Evolutionary conservation across 2,329 filamentous ascomycete genomes (phyloP).

Genomic region (Pestalotiopsis fici): DNA sequence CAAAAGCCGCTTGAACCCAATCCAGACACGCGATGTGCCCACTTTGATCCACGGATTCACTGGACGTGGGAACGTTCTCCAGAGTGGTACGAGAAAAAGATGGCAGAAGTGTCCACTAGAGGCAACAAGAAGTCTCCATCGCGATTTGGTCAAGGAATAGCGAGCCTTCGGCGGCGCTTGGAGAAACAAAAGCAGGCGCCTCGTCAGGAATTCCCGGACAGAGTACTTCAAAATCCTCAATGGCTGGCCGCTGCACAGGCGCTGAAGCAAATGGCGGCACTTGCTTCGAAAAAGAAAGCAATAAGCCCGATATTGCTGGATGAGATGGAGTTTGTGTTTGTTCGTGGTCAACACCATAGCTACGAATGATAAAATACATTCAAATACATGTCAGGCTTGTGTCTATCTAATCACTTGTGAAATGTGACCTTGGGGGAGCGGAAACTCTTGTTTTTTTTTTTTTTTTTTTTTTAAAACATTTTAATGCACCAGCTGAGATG

Average conservation of each 20-base stretch:
- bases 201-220: constrained; percentile 40
- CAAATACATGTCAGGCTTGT: too few relatives aligned
- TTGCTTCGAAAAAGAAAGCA: not conserved
- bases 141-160: constrained; percentile 47
- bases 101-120: constrained; percentile 49
- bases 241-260: constrained; percentile 46
- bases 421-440: too few relatives aligned
- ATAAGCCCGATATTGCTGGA: not conserved
- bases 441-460: not conserved
- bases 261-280: constrained; percentile 21
- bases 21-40: constrained; percentile 38
- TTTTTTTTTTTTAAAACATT: too few relatives aligned
- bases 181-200: constrained; percentile 26
- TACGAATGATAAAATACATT: too few relatives aligned
- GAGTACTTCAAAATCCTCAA: constrained; percentile 42
- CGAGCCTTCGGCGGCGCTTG: constrained; percentile 30
- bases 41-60: constrained; percentile 53
- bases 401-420: too few relatives aligned
- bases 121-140: constrained; percentile 45
- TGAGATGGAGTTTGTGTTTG: not conserved
- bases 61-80: constrained; percentile 43
- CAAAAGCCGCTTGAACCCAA: constrained; percentile 18
- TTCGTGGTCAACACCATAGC: not conserved
- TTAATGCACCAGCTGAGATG: not conserved
- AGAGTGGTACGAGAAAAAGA: constrained; percentile 49